phyloP scores from a whole-genome alignment of 495 filamentous ascomycete genomes.

The Aspergillus olivimuriae region DNA sequence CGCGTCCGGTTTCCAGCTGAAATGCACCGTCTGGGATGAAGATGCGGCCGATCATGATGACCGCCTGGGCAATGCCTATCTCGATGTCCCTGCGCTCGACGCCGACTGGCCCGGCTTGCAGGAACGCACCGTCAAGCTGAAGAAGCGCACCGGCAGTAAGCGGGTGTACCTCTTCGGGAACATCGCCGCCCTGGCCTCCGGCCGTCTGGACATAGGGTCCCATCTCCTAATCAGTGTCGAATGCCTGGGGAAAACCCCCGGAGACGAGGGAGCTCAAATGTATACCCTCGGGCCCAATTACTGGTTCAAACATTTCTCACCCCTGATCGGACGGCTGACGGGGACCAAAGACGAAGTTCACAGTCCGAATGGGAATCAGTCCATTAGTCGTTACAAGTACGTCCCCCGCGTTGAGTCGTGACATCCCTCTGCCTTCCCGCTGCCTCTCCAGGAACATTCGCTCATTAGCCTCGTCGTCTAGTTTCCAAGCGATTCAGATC shows the following conservation, averaged over 20 bases:
- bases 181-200: conserved; percentile 49
- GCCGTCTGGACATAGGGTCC: conserved; percentile 49
- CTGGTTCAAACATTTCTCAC: conserved; percentile 82
- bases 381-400: conserved; percentile 62
- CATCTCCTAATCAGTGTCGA: conserved; percentile 64
- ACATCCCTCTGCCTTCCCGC: not conserved
- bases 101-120: conserved; percentile 63
- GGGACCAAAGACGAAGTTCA: conserved; percentile 62
- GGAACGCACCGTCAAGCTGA: conserved; percentile 61
- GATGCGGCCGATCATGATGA: conserved; percentile 85
- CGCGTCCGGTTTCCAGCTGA: conserved; percentile 67
- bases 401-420: conserved; percentile 21
- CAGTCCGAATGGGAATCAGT: conserved; percentile 43
- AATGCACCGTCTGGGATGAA: conserved; percentile 80
- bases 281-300: conserved; percentile 71
- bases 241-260: conserved; percentile 64
- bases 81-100: conserved; percentile 50
- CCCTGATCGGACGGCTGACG: conserved; percentile 76
- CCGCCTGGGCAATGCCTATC: conserved; percentile 73
- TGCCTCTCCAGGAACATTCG: not conserved
- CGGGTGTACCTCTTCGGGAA: conserved; percentile 70
- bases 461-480: conserved; percentile 22
- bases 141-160: conserved; percentile 79
- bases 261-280: conserved; percentile 65
- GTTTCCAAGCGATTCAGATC: conserved; percentile 91